These are phyloP conservation scores for Emericellopsis terricola DNA, from an alignment of 495 filamentous ascomycete species.

Conservation along the genomic window DNA sequence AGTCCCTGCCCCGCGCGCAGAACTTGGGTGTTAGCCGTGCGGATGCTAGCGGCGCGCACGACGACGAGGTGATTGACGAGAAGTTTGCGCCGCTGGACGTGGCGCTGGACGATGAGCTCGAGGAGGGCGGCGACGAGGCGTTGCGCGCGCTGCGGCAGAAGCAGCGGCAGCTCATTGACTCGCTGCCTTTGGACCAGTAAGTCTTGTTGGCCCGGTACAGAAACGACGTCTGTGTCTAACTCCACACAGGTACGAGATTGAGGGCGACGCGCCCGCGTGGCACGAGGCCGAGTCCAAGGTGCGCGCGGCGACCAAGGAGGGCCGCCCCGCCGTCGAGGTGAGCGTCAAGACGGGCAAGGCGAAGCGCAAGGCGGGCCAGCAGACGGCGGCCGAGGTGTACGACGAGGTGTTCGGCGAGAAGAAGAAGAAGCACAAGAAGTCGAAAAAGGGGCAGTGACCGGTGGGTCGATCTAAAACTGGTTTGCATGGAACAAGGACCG, in stretches of 20 bases:
- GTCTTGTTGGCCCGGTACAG: slow-evolving; percentile 11
- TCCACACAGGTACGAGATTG: slow-evolving; percentile 75
- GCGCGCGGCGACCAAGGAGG: slow-evolving; percentile 30
- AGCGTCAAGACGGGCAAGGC: slow-evolving; percentile 57
- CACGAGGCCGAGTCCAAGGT: slow-evolving; percentile 71
- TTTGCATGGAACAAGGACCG: no score
- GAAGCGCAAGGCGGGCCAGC: slow-evolving; percentile 66
- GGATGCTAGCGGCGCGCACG: slow-evolving; percentile 33
- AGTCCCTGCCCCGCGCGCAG: slow-evolving; percentile 44
- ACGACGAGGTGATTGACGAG: slow-evolving; percentile 42
- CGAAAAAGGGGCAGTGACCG: slow-evolving; percentile 3
- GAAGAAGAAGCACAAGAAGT: slow-evolving; percentile 10
- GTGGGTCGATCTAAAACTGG: no score
- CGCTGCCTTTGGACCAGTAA: slow-evolving; percentile 76
- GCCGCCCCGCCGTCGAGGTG: slow-evolving; percentile 50
- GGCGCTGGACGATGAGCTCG: slow-evolving; percentile 69
- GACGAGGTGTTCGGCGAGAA: slow-evolving; percentile 31
- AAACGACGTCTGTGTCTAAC: no score
- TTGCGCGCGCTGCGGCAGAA: slow-evolving; percentile 47
- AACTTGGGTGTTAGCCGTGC: slow-evolving; percentile 32
- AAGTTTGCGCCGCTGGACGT: slow-evolving; percentile 51
- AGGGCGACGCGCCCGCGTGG: slow-evolving; percentile 54
- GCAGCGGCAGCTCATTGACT: slow-evolving; percentile 73
- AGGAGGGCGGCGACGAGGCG: slow-evolving; percentile 63
- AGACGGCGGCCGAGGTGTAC: slow-evolving; percentile 40